Conservation (phyloP, 2,329 filamentous ascomycete genomes). For the Aureobasidium sp. region DNA sequence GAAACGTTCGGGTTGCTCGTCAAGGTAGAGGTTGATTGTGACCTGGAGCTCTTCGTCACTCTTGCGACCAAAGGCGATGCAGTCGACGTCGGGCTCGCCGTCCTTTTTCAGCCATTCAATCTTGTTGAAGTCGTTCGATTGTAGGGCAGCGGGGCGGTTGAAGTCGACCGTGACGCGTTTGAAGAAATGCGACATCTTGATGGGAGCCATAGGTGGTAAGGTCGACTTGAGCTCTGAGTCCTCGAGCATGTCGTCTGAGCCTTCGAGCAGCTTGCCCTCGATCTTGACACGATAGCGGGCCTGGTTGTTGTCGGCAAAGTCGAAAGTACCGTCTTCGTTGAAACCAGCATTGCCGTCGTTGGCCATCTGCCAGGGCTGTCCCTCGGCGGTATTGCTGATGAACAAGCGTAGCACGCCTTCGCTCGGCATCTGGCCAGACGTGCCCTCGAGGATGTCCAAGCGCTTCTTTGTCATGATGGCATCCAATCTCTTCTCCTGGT, state of each 20-base stretch:
- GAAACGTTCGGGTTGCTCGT: conserved; percentile 81
- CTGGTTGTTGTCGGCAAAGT: conserved; percentile 69
- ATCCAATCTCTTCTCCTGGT: conserved; percentile 82
- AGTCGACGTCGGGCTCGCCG: conserved; percentile 70
- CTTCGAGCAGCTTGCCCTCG: conserved; percentile 68
- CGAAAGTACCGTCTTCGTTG: conserved; percentile 64
- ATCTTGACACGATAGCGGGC: conserved; percentile 87
- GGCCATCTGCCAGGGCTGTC: conserved; percentile 83
- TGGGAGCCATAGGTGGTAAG: background rate
- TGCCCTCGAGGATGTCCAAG: conserved; percentile 76
- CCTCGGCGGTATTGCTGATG: conserved; percentile 91
- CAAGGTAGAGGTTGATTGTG: conserved; percentile 75
- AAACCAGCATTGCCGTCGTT: conserved; percentile 39
- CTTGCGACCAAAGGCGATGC: conserved; percentile 82
- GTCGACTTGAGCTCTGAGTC: conserved; percentile 19
- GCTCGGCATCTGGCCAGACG: conserved; percentile 5
- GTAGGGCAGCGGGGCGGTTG: conserved; percentile 54
- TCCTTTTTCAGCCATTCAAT: conserved; percentile 77
- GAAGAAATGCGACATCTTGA: conserved; percentile 62
- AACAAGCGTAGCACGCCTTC: conserved; percentile 83
- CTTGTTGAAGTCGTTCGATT: conserved; percentile 53
- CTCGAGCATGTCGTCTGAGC: conserved; percentile 45
- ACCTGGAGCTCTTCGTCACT: conserved; percentile 91
- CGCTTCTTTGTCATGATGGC: conserved; percentile 91
- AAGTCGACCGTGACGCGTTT: conserved; percentile 64